A percentile compares a stretch with the other conserved stretches of the same genome.
Conservation (phyloP, 192 early-diverging fungal genomes). For the Funneliformis mosseae region DNA sequence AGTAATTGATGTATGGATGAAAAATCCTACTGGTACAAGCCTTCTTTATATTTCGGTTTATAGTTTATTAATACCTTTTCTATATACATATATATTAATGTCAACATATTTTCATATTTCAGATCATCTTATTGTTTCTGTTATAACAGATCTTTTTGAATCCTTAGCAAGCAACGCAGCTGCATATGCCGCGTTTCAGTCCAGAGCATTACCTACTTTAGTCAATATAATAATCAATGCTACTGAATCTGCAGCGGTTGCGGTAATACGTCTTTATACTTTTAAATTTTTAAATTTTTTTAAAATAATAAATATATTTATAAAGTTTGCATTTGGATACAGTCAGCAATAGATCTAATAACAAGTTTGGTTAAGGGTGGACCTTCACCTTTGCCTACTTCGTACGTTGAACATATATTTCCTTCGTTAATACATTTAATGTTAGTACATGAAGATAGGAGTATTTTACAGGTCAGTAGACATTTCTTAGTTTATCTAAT, state of each 20-base stretch:
- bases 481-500: background rate
- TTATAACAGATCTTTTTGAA: constrained; percentile 79
- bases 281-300: constrained; percentile 1
- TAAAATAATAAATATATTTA: background rate
- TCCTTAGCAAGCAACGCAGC: constrained; percentile 68
- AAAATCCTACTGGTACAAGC: constrained; percentile 61
- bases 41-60: background rate
- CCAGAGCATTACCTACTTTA: constrained; percentile 74
- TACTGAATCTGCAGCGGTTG: constrained; percentile 44
- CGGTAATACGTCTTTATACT: constrained; percentile 39
- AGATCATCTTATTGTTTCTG: constrained; percentile 75
- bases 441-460: constrained; percentile 66
- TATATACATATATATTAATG: background rate
- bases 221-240: constrained; percentile 41
- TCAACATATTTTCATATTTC: constrained; percentile 1
- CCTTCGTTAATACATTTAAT: constrained; percentile 78
- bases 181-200: constrained; percentile 68
- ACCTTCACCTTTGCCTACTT: constrained; percentile 70
- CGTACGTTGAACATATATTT: constrained; percentile 77
- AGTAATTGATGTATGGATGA: constrained; percentile 78
- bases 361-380: constrained; percentile 70
- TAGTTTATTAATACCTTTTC: background rate
- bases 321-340: background rate
- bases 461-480: constrained; percentile 69
- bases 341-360: constrained; percentile 75